A percentile compares a stretch with the other conserved stretches of the same genome.
Conservation (phyloP, 352 stramenopile genomes). For the Globisporangium takayamanum region DNA sequence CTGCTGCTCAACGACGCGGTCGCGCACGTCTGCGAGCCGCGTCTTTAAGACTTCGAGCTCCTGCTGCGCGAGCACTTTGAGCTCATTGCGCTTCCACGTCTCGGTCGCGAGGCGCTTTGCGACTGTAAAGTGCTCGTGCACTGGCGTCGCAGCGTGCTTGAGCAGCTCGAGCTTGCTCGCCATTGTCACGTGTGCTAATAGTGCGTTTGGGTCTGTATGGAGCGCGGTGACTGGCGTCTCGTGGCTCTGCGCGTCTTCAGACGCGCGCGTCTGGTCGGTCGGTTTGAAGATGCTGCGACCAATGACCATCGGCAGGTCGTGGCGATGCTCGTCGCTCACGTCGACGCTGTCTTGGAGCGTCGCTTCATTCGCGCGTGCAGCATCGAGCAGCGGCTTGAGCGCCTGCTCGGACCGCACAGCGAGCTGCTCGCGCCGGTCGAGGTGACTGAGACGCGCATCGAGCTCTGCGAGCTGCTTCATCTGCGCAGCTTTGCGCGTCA, state of each 20-base stretch:
- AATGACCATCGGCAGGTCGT: conserved; percentile 51
- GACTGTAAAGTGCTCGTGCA: conserved; percentile 54
- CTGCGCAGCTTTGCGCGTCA: conserved; percentile 31
- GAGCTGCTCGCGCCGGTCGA: conserved; percentile 43
- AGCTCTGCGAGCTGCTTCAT: conserved; percentile 48
- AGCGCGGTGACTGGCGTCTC: conserved; percentile 14
- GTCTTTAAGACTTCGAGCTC: conserved; percentile 54
- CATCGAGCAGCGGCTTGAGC: conserved; percentile 30
- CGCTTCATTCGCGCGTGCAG: conserved; percentile 18
- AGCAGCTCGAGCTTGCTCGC: conserved; percentile 61
- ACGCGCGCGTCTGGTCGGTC: neutral
- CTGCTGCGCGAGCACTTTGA: conserved; percentile 36
- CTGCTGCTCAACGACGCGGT: conserved; percentile 50
- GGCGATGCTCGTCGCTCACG: conserved; percentile 20
- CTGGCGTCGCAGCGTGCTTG: conserved; percentile 36
- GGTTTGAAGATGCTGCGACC: conserved; percentile 45
- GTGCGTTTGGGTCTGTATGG: conserved; percentile 23
- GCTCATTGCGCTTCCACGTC: conserved; percentile 53
- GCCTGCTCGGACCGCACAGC: conserved; percentile 28
- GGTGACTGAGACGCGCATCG: conserved; percentile 30
- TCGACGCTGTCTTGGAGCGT: conserved; percentile 24
- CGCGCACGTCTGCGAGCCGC: conserved; percentile 42
- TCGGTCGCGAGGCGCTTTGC: conserved; percentile 39
- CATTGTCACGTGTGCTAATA: conserved; percentile 50
- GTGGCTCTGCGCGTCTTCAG: neutral